Evolutionary conservation across 83 land plant species (phyloP).

Genomic region (Isoetes engelmannii): DNA sequence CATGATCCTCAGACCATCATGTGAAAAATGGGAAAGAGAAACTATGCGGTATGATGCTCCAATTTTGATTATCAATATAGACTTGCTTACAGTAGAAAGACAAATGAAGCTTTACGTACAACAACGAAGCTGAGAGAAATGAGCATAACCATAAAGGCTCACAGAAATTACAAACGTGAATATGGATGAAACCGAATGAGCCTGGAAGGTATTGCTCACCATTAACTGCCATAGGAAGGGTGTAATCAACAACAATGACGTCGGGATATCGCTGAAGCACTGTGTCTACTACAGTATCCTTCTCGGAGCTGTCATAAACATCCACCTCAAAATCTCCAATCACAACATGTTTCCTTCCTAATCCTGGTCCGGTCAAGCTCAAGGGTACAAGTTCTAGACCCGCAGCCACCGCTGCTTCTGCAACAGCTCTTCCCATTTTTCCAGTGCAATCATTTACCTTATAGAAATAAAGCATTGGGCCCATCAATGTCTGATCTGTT

Average conservation of each 20-base stretch:
- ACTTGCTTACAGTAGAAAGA: too few species aligned
- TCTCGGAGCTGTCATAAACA: slow-evolving; percentile 47
- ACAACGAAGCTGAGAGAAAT: too few species aligned
- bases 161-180: too few species aligned
- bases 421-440: slow-evolving; percentile 87
- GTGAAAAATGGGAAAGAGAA: too few species aligned
- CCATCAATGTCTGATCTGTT: too few species aligned
- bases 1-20: too few species aligned
- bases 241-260: slow-evolving; percentile 78
- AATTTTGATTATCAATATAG: too few species aligned
- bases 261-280: slow-evolving; percentile 52
- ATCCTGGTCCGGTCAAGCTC: slow-evolving; percentile 49
- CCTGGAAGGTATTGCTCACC: slow-evolving; percentile 36
- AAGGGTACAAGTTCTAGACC: slow-evolving; percentile 76
- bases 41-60: too few species aligned
- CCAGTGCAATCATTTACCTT: slow-evolving; percentile 91
- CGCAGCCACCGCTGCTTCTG: slow-evolving; percentile 64
- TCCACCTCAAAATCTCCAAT: slow-evolving; percentile 47
- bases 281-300: slow-evolving; percentile 52
- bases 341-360: slow-evolving; percentile 27
- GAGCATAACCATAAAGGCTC: too few species aligned
- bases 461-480: too few species aligned
- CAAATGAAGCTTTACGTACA: too few species aligned
- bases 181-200: too few species aligned
- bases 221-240: slow-evolving; percentile 82